Base-by-base conservation (phyloP, 768 basidiomycete species). In the Collybiopsis luxurians region DNA sequence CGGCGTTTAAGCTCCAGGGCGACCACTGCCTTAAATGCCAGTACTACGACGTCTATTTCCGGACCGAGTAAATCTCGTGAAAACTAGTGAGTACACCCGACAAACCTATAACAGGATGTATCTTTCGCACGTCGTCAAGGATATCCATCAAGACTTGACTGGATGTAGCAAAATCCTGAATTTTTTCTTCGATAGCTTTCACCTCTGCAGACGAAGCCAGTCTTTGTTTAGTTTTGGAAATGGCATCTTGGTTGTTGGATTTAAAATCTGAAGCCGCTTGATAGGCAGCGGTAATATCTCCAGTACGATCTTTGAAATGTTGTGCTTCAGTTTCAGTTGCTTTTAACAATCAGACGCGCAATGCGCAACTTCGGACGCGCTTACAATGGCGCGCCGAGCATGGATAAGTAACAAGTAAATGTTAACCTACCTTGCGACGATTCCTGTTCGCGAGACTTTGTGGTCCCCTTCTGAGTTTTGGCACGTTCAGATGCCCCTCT, bases 21-120 rank as follows among this genome's bases (percentile, higher is more conserved):
- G 56, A 72, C 69, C 2, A 72, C 72, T 0, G 73, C 71, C 53
- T 74, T 71, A 69, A 77, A 77, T 0, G 73, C 74, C 26, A 74
- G 56, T 21, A 78, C 73, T 23, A 67, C 74, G 36, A 76, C 77
- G 27, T 40, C 53, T 54, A 21, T 11, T 36, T 30, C 19, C 12
- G 24, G 26, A 39, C 1, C 38, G 52, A 10, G 7, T 19, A 39
- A 38, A n/a, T 7, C 27, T 39, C 26, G 28, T 13, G 7, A 27
- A n/a, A 27, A 30, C 23, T 28, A 12, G 46, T 12, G 24, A 23
- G 2, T n/a, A 28, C 15, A 10, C 17, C 46, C 24, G 13, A 34
- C 47, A 28, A 3, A 54, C 53, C 53, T 36, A 54, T 30, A 36
- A 54, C 10, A 43, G 53, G 53, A 31, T 54, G 53, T 4, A 54